These are phyloP conservation scores for Calocera cornea DNA, from an alignment of 768 basidiomycete species.

Conservation along the genomic window DNA sequence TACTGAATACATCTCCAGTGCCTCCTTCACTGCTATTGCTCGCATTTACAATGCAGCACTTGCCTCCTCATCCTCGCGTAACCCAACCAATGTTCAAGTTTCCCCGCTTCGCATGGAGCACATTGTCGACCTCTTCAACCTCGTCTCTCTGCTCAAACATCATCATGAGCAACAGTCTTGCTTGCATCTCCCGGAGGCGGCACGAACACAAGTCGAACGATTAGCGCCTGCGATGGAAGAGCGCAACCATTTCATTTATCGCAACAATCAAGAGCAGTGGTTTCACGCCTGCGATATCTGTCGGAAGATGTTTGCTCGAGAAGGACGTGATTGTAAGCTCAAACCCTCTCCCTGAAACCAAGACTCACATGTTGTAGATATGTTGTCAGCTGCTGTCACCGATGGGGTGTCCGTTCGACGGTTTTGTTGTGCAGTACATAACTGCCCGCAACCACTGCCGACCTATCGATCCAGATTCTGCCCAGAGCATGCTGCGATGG, in stretches of 20 bases:
- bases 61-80: no score
- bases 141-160: background rate
- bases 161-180: background rate
- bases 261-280: conserved; percentile 1
- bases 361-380: background rate
- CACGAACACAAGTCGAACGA: background rate
- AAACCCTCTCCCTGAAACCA: background rate
- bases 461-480: conserved; percentile 14
- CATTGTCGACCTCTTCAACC: conserved; percentile 6
- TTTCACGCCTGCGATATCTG: conserved; percentile 6
- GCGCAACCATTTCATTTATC: background rate
- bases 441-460: conserved; percentile 19
- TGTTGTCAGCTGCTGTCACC: conserved; percentile 13
- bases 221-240: background rate
- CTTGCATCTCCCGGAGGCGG: background rate
- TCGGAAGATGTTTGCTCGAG: background rate
- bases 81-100: no score
- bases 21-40: no score
- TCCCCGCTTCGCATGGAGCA: background rate
- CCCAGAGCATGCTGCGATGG: conserved; percentile 5
- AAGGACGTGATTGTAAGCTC: background rate
- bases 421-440: conserved; percentile 22
- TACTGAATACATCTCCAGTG: no score
- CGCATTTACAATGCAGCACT: no score
- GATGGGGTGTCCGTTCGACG: conserved; percentile 27